Evolutionary conservation across 257 asterid species (phyloP).

Genomic region (Solanum peruvianum): DNA sequence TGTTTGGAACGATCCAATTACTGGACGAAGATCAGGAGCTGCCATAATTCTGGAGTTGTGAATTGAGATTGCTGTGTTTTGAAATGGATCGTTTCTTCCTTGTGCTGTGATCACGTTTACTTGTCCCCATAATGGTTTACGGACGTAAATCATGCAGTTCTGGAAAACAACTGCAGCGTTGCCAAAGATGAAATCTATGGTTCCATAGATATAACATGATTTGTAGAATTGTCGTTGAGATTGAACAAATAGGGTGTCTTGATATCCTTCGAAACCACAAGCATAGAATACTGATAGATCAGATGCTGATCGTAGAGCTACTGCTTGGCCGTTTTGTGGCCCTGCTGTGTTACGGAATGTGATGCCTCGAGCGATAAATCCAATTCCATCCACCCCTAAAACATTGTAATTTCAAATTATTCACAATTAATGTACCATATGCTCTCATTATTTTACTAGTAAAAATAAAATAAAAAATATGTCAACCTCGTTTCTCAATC

Average conservation of each 20-base stretch:
- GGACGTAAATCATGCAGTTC: conserved; percentile 56
- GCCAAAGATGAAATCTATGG: conserved; percentile 80
- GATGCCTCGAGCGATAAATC: conserved; percentile 79
- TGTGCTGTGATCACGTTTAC: conserved; percentile 72
- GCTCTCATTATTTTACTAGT: not conserved
- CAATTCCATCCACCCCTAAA: conserved; percentile 64
- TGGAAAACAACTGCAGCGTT: conserved; percentile 81
- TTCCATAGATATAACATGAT: conserved; percentile 57
- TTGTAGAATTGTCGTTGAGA: conserved; percentile 78
- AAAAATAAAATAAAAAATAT: not conserved
- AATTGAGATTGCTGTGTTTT: conserved; percentile 79
- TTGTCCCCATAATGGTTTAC: conserved; percentile 62
- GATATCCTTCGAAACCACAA: conserved; percentile 78
- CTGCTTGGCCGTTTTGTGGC: conserved; percentile 60
- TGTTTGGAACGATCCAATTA: conserved; percentile 19
- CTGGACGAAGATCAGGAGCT: conserved; percentile 50
- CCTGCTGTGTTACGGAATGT: conserved; percentile 82
- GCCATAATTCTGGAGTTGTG: conserved; percentile 48
- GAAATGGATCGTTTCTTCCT: conserved; percentile 88
- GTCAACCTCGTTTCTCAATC: conserved; percentile 1
- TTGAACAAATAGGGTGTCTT: conserved; percentile 74
- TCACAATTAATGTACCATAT: not conserved
- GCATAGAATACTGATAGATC: conserved; percentile 76
- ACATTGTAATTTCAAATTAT: not conserved
- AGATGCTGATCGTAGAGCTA: conserved; percentile 75